A percentile compares a stretch with the other conserved stretches of the same genome.
Conservation (phyloP, 176 grass and related monocot genomes). For the Typha latifolia region DNA sequence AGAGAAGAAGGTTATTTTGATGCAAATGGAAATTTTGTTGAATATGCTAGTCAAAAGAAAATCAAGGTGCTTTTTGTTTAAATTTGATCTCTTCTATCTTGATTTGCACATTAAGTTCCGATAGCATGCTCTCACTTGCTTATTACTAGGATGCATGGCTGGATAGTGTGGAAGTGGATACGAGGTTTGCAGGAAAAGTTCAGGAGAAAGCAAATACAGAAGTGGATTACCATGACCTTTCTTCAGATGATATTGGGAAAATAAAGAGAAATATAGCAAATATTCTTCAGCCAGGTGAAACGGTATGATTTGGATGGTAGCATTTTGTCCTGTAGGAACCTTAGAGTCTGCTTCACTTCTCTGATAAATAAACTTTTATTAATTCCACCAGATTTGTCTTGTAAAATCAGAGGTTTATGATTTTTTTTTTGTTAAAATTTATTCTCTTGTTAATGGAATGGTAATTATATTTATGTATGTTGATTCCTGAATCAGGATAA, state of each 20-base stretch:
- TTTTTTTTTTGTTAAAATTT: background rate
- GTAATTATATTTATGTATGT: background rate
- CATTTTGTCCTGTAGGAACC: background rate
- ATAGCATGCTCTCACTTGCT: constrained; percentile 8
- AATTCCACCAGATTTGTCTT: background rate
- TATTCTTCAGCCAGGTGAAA: constrained; percentile 76
- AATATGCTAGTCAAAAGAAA: constrained; percentile 63
- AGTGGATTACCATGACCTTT: constrained; percentile 72
- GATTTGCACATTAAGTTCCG: background rate
- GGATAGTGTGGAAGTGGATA: constrained; percentile 65
- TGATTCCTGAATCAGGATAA: background rate
- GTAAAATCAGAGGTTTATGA: background rate
- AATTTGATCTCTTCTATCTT: background rate
- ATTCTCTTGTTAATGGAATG: background rate
- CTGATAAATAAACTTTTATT: too few relatives aligned
- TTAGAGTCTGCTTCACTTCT: too few relatives aligned
- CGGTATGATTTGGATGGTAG: constrained; percentile 28
- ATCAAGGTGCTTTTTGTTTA: constrained; percentile 47
- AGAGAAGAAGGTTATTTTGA: constrained; percentile 97
- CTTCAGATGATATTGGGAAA: constrained; percentile 76
- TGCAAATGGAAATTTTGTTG: constrained; percentile 81
- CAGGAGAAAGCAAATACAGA: constrained; percentile 34
- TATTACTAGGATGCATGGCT: constrained; percentile 77
- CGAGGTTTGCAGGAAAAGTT: constrained; percentile 31
- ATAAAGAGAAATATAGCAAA: constrained; percentile 84